Conservation (phyloP, 768 basidiomycete genomes). For the Termitomyces sp. region DNA sequence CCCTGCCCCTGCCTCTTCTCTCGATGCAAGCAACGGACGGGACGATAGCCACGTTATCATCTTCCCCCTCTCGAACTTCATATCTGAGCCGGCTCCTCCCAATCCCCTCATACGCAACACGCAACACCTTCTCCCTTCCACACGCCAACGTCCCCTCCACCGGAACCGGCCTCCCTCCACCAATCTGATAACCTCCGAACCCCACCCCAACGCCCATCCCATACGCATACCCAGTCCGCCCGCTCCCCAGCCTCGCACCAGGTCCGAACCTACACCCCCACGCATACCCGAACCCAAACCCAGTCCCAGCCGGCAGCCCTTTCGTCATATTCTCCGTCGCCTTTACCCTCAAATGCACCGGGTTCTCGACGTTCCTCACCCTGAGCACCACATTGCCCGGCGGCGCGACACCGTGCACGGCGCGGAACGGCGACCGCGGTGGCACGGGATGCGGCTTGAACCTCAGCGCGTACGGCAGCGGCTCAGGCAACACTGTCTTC, state of each 20-base stretch:
- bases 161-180: slow-evolving; percentile 39
- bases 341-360: slow-evolving; percentile 48
- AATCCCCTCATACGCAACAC: slow-evolving; percentile 57
- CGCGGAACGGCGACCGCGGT: slow-evolving; percentile 34
- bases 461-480: slow-evolving; percentile 26
- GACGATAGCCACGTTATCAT: neutral
- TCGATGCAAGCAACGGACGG: neutral
- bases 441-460: slow-evolving; percentile 37
- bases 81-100: slow-evolving; percentile 43
- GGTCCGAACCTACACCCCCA: slow-evolving; percentile 36
- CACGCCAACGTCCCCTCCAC: slow-evolving; percentile 45
- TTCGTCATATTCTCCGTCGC: slow-evolving; percentile 51
- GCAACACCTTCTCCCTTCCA: slow-evolving; percentile 53
- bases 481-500: slow-evolving; percentile 23
- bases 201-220: neutral
- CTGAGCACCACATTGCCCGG: slow-evolving; percentile 21
- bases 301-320: slow-evolving; percentile 26
- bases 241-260: slow-evolving; percentile 32
- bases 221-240: neutral
- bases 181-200: neutral
- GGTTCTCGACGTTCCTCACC: slow-evolving; percentile 55
- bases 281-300: neutral
- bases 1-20: neutral
- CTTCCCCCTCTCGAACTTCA: neutral
- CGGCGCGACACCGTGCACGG: slow-evolving; percentile 13